Conservation (phyloP, 2,329 filamentous ascomycete genomes). For the Pseudogymnoascus sp. region DNA sequence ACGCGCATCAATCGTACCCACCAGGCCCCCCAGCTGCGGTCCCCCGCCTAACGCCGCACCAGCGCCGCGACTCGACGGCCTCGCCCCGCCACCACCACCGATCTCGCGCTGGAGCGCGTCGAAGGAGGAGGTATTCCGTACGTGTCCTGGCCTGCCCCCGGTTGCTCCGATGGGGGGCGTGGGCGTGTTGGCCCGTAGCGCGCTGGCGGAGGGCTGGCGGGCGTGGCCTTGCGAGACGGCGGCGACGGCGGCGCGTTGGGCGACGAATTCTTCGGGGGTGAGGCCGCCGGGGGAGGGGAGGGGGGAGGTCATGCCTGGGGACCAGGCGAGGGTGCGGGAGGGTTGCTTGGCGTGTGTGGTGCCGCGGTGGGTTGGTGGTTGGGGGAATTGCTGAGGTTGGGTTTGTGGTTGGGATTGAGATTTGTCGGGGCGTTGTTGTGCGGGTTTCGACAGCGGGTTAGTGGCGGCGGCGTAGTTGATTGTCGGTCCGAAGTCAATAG, state of each 20-base stretch:
- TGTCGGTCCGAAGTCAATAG: conserved; percentile 81
- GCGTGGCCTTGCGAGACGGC: conserved; percentile 32
- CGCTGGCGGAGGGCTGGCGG: too few species aligned
- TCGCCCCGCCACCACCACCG: too few species aligned
- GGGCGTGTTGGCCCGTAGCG: too few species aligned
- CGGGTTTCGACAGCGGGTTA: not conserved
- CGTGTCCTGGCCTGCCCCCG: conserved; percentile 11
- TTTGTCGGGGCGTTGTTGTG: not conserved
- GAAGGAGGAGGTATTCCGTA: conserved; percentile 37
- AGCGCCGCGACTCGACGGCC: not conserved
- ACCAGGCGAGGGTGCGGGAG: conserved; percentile 64
- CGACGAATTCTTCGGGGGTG: conserved; percentile 75
- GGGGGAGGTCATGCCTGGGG: conserved; percentile 54
- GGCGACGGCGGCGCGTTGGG: conserved; percentile 55
- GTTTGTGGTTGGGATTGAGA: not conserved
- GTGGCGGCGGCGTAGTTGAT: conserved; percentile 46
- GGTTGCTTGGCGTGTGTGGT: not conserved
- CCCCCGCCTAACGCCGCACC: conserved; percentile 25
- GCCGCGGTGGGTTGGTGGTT: not conserved
- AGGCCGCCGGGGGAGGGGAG: conserved; percentile 44
- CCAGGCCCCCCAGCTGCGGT: conserved; percentile 54
- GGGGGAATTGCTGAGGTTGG: not conserved
- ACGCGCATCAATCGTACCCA: conserved; percentile 70
- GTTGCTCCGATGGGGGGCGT: too few species aligned
- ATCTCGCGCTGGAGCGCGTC: conserved; percentile 38